A percentile compares a stretch with the other conserved stretches of the same genome.
phyloP scores from a whole-genome alignment of 2,329 filamentous ascomycete species.

The Allantophomopsis lycopodina region DNA sequence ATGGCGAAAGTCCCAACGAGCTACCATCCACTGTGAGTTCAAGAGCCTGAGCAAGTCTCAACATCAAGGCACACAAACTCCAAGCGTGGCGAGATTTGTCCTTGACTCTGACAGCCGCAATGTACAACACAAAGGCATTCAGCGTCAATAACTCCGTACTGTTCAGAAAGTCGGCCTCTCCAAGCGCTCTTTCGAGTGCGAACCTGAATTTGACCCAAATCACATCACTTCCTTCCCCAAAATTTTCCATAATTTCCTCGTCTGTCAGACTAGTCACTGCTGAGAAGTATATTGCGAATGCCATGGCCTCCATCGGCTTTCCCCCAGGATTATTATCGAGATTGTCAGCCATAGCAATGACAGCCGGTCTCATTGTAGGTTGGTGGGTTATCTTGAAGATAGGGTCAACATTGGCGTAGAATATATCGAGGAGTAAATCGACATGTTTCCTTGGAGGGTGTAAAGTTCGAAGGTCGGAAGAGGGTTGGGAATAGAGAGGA shows the following conservation, averaged over 20 bases:
- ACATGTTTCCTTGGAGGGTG: not conserved
- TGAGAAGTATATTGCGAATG: not conserved
- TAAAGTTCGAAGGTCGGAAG: not conserved
- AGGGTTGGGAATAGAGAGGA: not conserved
- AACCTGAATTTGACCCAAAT: slow-evolving; percentile 4
- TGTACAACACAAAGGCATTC: slow-evolving; percentile 47
- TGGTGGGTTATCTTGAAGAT: not conserved
- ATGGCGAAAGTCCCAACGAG: slow-evolving; percentile 28
- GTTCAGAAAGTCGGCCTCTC: slow-evolving; percentile 43
- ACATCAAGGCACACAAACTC: slow-evolving; percentile 24
- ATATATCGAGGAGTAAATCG: not conserved
- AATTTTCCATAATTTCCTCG: slow-evolving; percentile 29
- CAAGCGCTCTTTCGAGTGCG: slow-evolving; percentile 5
- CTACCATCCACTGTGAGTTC: slow-evolving; percentile 35
- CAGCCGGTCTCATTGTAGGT: not conserved
- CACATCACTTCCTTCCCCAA: slow-evolving; percentile 31
- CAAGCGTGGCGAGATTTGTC: slow-evolving; percentile 22
- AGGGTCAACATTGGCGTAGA: not conserved
- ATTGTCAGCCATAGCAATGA: not conserved
- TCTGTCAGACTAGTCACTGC: slow-evolving; percentile 23
- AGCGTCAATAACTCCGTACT: slow-evolving; percentile 47
- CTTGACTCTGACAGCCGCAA: slow-evolving; percentile 19
- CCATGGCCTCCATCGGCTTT: not conserved
- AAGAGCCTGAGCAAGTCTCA: slow-evolving; percentile 22
- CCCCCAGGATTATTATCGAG: not conserved